Base-by-base conservation (phyloP, 1,284 basidiomycete species). In the Leccinum subatratum region DNA sequence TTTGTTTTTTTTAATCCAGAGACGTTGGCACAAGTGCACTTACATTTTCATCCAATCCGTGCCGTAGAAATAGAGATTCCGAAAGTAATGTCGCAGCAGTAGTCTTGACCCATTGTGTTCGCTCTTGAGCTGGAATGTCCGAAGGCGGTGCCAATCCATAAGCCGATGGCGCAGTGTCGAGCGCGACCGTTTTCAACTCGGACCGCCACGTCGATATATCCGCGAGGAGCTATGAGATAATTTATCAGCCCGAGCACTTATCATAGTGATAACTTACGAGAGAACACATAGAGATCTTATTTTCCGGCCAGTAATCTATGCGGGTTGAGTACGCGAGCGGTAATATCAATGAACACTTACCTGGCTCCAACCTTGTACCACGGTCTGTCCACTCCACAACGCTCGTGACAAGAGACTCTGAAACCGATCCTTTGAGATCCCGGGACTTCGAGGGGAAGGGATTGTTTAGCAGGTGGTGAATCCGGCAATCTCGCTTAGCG, bases 401-500 rank as follows among this genome's bases (percentile, higher is more conserved):
- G 14, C 28, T 59, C 30, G 57, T 32, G 14, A 59, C 57, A 59
- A 59, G 57, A 59, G 57, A 34, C 57, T 59, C 57, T 16, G 30
- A 30, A 20, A 59, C 30, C 14, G 57, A 59, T n/a, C 18, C n/a
- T 59, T 59, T 59, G 58, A 59, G 18, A 20, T 59, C 32, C 11
- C n/a, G 58, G 32, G 58, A 59, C 58, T 59, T 59, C n/a, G 58
- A 59, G 18, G 58, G 58, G 18, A 59, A 59, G 5, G 58, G 58
- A 12, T 59, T 59, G 30, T 59, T 59, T 30, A 34, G 20, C 30
- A 59, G 9, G 11, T 59, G 58, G 18, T n/a, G 3, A 14, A 59
- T 34, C 32, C n/a, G 8, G n/a, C 32, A 59, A 34, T 20, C 32
- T 34, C 58, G n/a, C 58, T 59, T 59, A 8, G 58, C 32, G 12